A percentile compares a stretch with the other conserved stretches of the same genome.
These are phyloP conservation scores for Fusarium tricinctum DNA, from an alignment of 2,329 filamentous ascomycete species.

Conservation along the genomic window DNA sequence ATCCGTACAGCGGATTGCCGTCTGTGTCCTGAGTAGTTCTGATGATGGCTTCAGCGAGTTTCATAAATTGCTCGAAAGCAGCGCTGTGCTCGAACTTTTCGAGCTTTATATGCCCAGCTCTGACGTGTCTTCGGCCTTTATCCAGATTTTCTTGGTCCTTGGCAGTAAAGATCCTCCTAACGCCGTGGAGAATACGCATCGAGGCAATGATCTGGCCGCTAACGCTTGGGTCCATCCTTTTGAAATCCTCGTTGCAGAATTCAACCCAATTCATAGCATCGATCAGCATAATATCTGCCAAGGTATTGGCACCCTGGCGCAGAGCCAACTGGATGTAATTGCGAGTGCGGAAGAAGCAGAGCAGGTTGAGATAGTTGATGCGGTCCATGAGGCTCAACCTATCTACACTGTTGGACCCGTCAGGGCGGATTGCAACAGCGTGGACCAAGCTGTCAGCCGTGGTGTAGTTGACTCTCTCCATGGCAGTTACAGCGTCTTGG, in stretches of 20 bases:
- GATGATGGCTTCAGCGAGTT: conserved; percentile 6
- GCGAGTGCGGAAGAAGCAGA: conserved; percentile 32
- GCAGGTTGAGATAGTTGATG: conserved; percentile 39
- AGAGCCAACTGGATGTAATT: conserved; percentile 34
- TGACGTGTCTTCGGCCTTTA: not conserved
- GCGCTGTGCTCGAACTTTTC: not conserved
- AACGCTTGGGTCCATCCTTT: conserved; percentile 31
- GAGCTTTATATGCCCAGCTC: not conserved
- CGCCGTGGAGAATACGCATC: conserved; percentile 23
- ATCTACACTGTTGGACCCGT: not conserved
- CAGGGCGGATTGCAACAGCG: conserved; percentile 1
- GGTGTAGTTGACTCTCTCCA: conserved; percentile 1
- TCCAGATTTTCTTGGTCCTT: not conserved
- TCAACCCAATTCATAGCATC: conserved; percentile 24
- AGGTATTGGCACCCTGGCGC: not conserved
- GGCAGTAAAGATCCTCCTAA: conserved; percentile 7
- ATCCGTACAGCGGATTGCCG: not conserved
- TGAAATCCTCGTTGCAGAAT: conserved; percentile 20
- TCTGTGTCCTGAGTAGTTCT: not conserved
- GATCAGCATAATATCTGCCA: conserved; percentile 15
- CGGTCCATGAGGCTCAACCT: conserved; percentile 20
- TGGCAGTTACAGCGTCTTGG: not conserved
- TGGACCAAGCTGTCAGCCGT: conserved; percentile 17
- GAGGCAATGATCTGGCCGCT: conserved; percentile 15
- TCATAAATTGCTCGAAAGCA: conserved; percentile 14